These are phyloP conservation scores for Ceratobasidium sp. DNA, from an alignment of 1,284 basidiomycete genomes.

Conservation along the genomic window DNA sequence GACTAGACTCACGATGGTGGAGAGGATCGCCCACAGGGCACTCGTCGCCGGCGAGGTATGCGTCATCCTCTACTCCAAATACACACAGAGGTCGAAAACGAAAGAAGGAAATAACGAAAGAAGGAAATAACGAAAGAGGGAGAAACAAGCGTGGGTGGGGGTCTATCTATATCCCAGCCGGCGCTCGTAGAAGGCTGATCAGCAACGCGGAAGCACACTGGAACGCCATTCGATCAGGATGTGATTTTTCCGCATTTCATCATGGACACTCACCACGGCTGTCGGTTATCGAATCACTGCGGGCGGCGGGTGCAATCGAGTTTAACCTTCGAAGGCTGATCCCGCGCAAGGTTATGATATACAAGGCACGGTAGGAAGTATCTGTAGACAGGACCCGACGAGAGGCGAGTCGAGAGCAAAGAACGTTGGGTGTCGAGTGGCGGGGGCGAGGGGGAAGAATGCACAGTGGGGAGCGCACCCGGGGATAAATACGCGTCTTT, in stretches of 20 bases:
- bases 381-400: background rate
- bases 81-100: background rate
- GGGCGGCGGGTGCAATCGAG: no score
- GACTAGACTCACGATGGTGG: constrained; percentile 24
- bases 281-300: no score
- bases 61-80: constrained; percentile 41
- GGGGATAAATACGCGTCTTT: background rate
- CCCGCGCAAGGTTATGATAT: no score
- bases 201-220: no score
- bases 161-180: background rate
- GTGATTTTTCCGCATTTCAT: no score
- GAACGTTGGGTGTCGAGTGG: background rate
- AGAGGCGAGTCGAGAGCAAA: background rate
- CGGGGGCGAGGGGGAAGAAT: constrained; percentile 1
- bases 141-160: background rate
- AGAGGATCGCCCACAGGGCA: constrained; percentile 44
- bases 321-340: no score
- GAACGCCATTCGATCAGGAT: no score
- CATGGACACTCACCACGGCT: no score
- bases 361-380: background rate
- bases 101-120: background rate
- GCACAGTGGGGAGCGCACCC: background rate
- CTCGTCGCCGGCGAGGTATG: constrained; percentile 41
- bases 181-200: no score
- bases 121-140: background rate